phyloP scores from a whole-genome alignment of 345 rosid genomes.

The Adansonia digitata region DNA sequence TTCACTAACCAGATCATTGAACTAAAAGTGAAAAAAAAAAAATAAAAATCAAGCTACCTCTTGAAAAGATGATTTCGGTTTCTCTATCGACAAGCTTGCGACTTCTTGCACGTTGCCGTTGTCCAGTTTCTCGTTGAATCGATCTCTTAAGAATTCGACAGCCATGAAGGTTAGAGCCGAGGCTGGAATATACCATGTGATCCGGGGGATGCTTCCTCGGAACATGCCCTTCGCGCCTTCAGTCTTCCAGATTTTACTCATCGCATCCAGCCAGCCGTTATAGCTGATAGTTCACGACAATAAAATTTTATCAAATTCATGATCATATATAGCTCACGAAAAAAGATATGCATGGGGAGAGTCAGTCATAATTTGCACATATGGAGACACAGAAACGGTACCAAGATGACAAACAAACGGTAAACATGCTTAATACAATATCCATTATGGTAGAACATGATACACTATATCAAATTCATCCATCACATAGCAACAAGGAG shows the following conservation, averaged over 20 bases:
- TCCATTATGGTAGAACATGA: no score
- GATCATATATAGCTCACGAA: not conserved
- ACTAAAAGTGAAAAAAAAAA: no score
- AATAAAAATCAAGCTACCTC: conserved; percentile 32
- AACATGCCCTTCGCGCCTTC: conserved; percentile 82
- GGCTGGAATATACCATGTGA: conserved; percentile 92
- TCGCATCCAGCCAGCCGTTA: conserved; percentile 76
- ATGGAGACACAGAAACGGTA: not conserved
- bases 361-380: no score
- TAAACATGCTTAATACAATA: not conserved
- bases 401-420: not conserved
- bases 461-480: no score
- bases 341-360: not conserved
- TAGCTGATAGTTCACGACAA: conserved; percentile 38
- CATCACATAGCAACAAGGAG: no score
- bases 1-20: not conserved
- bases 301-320: not conserved
- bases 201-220: conserved; percentile 86
- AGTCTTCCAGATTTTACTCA: conserved; percentile 50
- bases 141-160: conserved; percentile 77
- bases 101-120: conserved; percentile 24
- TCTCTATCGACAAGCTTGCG: conserved; percentile 47
- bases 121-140: conserved; percentile 47
- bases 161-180: conserved; percentile 98
- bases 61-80: conserved; percentile 35